Conservation (phyloP, 164 flowering plant genomes). For the Taxillus chinensis region DNA sequence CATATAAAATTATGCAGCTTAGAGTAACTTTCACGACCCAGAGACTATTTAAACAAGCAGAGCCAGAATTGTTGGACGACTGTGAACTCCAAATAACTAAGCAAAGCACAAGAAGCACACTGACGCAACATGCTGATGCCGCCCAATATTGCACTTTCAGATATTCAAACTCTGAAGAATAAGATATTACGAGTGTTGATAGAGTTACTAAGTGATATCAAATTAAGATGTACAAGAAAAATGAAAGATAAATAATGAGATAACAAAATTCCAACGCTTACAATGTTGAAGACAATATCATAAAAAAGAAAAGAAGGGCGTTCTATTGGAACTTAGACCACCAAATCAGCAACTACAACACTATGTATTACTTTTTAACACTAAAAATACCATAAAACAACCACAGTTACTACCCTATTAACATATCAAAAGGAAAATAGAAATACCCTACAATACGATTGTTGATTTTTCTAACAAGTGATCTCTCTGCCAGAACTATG, state of each 20-base stretch:
- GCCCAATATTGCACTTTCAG: constrained; percentile 74
- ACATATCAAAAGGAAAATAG: no score
- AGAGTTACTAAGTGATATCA: background rate
- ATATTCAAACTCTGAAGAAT: constrained; percentile 50
- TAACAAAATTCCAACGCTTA: background rate
- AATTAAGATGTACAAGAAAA: no score
- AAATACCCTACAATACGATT: no score
- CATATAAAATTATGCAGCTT: constrained; percentile 21
- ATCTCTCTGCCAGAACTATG: no score
- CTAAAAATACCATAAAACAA: no score
- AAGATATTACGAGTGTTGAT: constrained; percentile 8
- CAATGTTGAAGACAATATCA: background rate
- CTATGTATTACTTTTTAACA: no score
- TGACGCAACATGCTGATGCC: constrained; percentile 44
- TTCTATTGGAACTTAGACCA: no score
- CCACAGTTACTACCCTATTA: no score
- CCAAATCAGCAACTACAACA: no score
- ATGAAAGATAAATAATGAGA: no score
- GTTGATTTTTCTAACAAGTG: no score
- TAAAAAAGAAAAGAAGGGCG: background rate
- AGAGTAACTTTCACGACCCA: constrained; percentile 21
- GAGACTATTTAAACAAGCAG: constrained; percentile 4
- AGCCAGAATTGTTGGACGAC: constrained; percentile 6
- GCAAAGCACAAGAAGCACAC: constrained; percentile 50
- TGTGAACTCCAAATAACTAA: constrained; percentile 8